These are phyloP conservation scores for Cyanidiococcus yangmingshanensis DNA, from an alignment of 23 red algal species.

Conservation along the genomic window DNA sequence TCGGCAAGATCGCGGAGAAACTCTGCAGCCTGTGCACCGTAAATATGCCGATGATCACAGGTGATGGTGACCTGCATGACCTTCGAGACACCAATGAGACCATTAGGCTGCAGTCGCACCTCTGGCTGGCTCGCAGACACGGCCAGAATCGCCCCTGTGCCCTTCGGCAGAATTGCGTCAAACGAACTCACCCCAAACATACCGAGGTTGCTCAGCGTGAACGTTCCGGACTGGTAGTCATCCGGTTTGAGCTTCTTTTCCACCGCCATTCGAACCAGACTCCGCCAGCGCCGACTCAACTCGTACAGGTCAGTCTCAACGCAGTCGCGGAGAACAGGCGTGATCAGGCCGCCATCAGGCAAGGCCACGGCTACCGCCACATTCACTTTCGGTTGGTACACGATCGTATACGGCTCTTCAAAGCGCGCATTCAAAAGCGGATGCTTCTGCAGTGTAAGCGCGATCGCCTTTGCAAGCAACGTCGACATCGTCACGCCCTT, in stretches of 20 bases:
- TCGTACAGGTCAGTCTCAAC: constrained; percentile 73
- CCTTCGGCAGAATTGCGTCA: constrained; percentile 81
- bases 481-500: constrained; percentile 92
- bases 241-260: constrained; percentile 67
- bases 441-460: constrained; percentile 51
- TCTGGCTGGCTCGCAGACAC: constrained; percentile 64
- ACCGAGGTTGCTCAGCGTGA: constrained; percentile 86
- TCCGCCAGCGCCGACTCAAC: constrained; percentile 71
- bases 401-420: constrained; percentile 40
- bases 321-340: constrained; percentile 63
- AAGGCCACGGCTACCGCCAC: constrained; percentile 89
- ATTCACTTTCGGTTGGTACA: constrained; percentile 63
- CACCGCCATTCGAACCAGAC: constrained; percentile 64
- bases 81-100: constrained; percentile 73
- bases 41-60: constrained; percentile 89
- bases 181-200: constrained; percentile 95
- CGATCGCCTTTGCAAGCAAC: constrained; percentile 84
- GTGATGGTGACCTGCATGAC: constrained; percentile 90
- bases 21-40: constrained; percentile 73
- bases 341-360: constrained; percentile 83
- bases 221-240: constrained; percentile 75
- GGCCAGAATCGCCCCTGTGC: constrained; percentile 74
- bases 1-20: constrained; percentile 78
- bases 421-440: constrained; percentile 90
- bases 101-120: constrained; percentile 64